These are phyloP conservation scores for Xerocomus potaroensis DNA, from an alignment of 768 basidiomycete genomes.

Conservation along the genomic window DNA sequence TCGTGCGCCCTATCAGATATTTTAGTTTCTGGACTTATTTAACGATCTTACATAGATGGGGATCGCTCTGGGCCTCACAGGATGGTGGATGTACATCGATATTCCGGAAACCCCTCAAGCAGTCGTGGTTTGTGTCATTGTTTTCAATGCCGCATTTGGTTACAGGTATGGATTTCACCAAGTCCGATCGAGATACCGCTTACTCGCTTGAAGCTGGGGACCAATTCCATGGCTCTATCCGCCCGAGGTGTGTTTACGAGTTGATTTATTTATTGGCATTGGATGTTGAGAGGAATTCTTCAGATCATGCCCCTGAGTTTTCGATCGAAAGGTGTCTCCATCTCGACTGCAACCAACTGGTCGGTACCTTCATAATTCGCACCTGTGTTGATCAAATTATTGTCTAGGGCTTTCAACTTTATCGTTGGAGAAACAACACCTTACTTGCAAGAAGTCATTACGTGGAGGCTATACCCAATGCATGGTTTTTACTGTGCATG, in stretches of 20 bases:
- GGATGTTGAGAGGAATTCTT: constrained; percentile 1
- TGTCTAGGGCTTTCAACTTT: constrained; percentile 71
- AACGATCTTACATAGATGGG: constrained; percentile 59
- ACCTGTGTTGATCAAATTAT: constrained; percentile 9
- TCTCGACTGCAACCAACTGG: constrained; percentile 88
- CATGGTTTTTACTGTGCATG: constrained; percentile 89
- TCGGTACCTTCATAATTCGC: constrained; percentile 9
- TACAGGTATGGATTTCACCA: constrained; percentile 50
- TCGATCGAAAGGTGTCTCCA: constrained; percentile 92
- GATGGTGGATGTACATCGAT: constrained; percentile 93
- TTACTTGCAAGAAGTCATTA: constrained; percentile 78
- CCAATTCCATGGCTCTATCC: constrained; percentile 87
- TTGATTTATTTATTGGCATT: neutral
- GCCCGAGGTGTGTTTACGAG: constrained; percentile 55
- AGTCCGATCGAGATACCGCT: neutral
- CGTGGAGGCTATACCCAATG: constrained; percentile 94
- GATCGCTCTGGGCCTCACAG: constrained; percentile 69
- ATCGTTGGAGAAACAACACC: constrained; percentile 87
- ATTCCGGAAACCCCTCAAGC: constrained; percentile 79
- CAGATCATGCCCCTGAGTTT: constrained; percentile 88
- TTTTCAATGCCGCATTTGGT: constrained; percentile 93
- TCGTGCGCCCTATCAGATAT: constrained; percentile 44
- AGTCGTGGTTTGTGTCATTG: constrained; percentile 84
- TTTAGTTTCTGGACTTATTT: constrained; percentile 5
- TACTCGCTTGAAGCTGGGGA: constrained; percentile 54